phyloP scores from a whole-genome alignment of 345 rosid species.

The Populus davidiana region DNA sequence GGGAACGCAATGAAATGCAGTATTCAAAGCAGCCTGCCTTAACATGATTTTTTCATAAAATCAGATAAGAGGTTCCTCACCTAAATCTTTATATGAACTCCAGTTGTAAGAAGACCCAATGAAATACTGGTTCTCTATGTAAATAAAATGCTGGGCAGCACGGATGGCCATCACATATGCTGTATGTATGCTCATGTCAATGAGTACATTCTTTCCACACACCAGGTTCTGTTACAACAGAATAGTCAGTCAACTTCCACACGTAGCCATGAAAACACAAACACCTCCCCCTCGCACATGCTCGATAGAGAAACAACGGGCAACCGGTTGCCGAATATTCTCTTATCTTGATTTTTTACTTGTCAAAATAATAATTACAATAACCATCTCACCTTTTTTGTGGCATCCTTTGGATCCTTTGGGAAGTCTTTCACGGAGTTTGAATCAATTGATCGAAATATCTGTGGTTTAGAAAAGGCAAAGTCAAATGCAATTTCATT shows the following conservation, averaged over 20 bases:
- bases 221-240: constrained; percentile 64
- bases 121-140: constrained; percentile 95
- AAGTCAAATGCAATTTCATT: neutral
- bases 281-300: neutral
- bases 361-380: neutral
- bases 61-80: constrained; percentile 29
- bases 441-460: constrained; percentile 94
- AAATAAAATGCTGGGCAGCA: constrained; percentile 91
- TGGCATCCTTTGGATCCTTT: constrained; percentile 79
- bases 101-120: constrained; percentile 90
- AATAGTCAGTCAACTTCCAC: constrained; percentile 23
- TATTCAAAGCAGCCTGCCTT: neutral
- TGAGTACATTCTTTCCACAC: constrained; percentile 88
- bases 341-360: neutral
- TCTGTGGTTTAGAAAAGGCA: constrained; percentile 39
- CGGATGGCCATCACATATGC: constrained; percentile 97
- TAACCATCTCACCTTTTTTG: constrained; percentile 48
- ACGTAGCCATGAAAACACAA: neutral
- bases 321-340: neutral
- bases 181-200: constrained; percentile 98
- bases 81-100: constrained; percentile 70
- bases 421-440: constrained; percentile 87
- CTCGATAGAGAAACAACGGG: neutral
- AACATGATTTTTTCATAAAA: neutral
- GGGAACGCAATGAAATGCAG: neutral